phyloP scores from a whole-genome alignment of 176 grass and related monocot genomes.

The Carex pumila region DNA sequence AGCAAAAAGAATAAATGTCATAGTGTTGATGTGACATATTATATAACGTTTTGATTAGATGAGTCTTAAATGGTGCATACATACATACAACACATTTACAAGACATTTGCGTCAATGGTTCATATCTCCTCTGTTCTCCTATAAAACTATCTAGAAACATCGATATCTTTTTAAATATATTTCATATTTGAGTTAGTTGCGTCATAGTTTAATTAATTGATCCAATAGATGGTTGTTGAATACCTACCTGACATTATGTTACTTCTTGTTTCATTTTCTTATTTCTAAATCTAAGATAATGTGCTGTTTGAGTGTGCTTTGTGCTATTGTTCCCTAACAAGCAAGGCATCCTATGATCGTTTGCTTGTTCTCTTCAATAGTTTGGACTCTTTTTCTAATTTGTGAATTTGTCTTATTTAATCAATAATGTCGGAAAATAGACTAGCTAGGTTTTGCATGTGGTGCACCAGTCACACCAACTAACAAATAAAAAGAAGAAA shows the following conservation, averaged over 20 bases:
- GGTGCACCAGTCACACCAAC: neutral
- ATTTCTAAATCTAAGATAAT: conserved; percentile 1
- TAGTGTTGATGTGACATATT: neutral
- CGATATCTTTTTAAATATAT: neutral
- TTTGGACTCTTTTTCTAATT: conserved; percentile 6
- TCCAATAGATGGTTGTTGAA: neutral
- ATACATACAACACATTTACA: neutral
- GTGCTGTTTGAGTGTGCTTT: neutral
- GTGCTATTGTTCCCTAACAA: conserved; percentile 7
- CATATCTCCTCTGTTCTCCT: neutral
- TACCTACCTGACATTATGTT: neutral
- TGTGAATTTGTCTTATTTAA: neutral
- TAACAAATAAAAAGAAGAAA: neutral
- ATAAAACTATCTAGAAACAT: neutral
- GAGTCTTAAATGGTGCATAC: neutral
- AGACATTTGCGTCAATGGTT: neutral
- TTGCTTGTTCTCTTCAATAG: neutral
- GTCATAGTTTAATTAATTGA: neutral
- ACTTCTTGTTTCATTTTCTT: neutral
- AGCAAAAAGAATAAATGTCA: neutral
- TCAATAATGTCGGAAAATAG: conserved; percentile 20
- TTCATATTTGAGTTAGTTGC: neutral
- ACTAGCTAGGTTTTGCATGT: neutral
- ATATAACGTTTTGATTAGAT: neutral
- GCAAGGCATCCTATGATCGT: conserved; percentile 7